These are phyloP conservation scores for Lactifluus piperatus DNA, from an alignment of 768 basidiomycete genomes.

Conservation along the genomic window DNA sequence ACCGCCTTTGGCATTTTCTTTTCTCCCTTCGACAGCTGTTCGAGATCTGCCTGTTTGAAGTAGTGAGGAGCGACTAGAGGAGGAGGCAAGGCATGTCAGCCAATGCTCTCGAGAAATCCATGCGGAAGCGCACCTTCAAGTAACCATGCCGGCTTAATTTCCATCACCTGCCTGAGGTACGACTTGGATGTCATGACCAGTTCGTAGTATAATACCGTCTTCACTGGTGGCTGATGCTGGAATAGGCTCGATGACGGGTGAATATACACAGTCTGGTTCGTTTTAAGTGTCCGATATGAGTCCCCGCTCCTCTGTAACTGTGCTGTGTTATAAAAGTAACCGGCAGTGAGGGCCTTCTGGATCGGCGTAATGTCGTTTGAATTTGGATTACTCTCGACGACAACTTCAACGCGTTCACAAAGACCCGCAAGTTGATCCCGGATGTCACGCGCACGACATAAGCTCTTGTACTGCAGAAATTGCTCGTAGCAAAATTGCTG, in stretches of 20 bases:
- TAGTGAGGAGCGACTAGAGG: constrained; percentile 86
- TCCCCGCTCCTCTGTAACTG: constrained; percentile 93
- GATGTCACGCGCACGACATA: constrained; percentile 92
- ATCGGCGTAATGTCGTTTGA: constrained; percentile 86
- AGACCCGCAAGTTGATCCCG: constrained; percentile 90
- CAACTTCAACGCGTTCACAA: constrained; percentile 95
- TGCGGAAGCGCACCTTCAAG: constrained; percentile 58
- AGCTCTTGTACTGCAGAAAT: constrained; percentile 89
- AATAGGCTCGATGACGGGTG: constrained; percentile 95
- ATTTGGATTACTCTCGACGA: constrained; percentile 82
- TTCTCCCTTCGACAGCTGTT: constrained; percentile 70
- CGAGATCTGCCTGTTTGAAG: constrained; percentile 80
- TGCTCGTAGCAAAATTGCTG: constrained; percentile 97
- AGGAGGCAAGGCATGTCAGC: constrained; percentile 1
- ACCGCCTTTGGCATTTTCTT: constrained; percentile 93
- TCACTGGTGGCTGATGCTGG: constrained; percentile 90
- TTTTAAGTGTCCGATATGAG: constrained; percentile 94
- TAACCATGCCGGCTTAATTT: constrained; percentile 93
- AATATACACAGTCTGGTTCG: constrained; percentile 91
- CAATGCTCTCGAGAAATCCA: constrained; percentile 2
- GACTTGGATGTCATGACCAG: constrained; percentile 97
- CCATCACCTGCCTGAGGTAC: constrained; percentile 97
- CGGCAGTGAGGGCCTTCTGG: constrained; percentile 91
- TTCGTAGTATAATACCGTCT: constrained; percentile 89
- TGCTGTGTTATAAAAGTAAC: constrained; percentile 95